Evolutionary conservation across 129 eudicot genomes (phyloP), one percentile per base, ranked within the genome.

Genomic region (Helichrysum umbraculigerum): DNA sequence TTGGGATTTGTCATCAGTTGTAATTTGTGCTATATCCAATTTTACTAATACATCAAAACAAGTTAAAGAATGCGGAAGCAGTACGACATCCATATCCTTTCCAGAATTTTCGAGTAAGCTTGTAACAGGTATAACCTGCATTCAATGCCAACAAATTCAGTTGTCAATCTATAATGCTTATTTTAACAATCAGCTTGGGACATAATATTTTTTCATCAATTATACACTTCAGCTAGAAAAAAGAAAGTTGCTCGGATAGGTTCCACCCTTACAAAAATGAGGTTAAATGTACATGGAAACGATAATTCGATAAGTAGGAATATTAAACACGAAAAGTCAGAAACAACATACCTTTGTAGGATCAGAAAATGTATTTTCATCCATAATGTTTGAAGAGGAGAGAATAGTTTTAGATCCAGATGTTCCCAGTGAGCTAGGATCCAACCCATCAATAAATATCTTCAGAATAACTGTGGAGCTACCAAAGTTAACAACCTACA

Each of bases 401-500:
- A 95, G 86, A 44, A 84, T 79, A 19, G 92, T 87, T 81, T 66
- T 82, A 11, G 91, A 82, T 10, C 87, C 94, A 19, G 68, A 44
- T 35, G 74, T 15, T 16, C 77, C 83, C 12, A 85, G 54, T 37
- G 79, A 79, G 42, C 74, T 81, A n/a, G 66, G 78, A 71, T 84
- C 92, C 71, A 95, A 11, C 14, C 91, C 97, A n/a, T 76, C 81
- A n/a, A 89, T 35, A 14, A 78, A 67, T 21, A 91, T 73, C 79
- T 76, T 85, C 19, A 95, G 72, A 79, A 63, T 82, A 62, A 89
- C 89, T 10, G 73, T 42, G 69, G 52, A 83, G 81, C 84, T 79
- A 42, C 95, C 97, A 61, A 86, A 84, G 80, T 95, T 95, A 78
- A 95, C 96, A 81, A 86, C 74, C 99, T 95, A 90, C 47, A 41